Conservation (phyloP, 768 basidiomycete species). For the Pleurotus sapidus region DNA sequence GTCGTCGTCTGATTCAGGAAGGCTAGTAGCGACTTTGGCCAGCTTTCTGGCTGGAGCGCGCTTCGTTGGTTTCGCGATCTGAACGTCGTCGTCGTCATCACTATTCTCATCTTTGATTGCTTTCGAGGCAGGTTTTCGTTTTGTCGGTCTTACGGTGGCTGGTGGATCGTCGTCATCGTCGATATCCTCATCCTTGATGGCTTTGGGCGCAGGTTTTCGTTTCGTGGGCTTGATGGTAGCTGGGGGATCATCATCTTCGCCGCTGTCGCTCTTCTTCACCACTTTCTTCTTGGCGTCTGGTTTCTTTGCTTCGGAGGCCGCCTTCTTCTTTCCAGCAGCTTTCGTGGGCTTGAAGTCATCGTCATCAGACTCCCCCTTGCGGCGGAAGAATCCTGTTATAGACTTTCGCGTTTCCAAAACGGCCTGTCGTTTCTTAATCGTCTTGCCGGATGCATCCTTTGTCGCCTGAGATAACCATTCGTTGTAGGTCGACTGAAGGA, state of each 20-base stretch:
- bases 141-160: constrained; percentile 7
- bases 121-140: constrained; percentile 15
- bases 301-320: constrained; percentile 15
- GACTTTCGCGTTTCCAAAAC: constrained; percentile 39
- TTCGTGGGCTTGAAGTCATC: constrained; percentile 22
- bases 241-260: constrained; percentile 14
- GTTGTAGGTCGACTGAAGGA: constrained; percentile 25
- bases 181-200: constrained; percentile 14
- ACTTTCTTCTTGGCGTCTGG: constrained; percentile 14
- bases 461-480: constrained; percentile 42
- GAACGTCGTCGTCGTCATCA: constrained; percentile 35
- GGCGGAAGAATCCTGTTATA: constrained; percentile 12
- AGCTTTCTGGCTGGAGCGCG: constrained; percentile 4
- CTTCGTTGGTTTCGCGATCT: constrained; percentile 10
- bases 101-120: constrained; percentile 27
- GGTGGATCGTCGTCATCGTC: constrained; percentile 16
- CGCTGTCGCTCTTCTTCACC: constrained; percentile 13
- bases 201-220: constrained; percentile 18
- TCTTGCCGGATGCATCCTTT: constrained; percentile 43
- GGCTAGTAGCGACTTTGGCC: not conserved
- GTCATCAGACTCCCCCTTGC: constrained; percentile 17
- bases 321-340: constrained; percentile 24
- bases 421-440: constrained; percentile 34
- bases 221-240: constrained; percentile 8
- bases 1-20: constrained; percentile 15